phyloP scores from a whole-genome alignment of 139 green algal species.

The Tetraselmis striata region DNA sequence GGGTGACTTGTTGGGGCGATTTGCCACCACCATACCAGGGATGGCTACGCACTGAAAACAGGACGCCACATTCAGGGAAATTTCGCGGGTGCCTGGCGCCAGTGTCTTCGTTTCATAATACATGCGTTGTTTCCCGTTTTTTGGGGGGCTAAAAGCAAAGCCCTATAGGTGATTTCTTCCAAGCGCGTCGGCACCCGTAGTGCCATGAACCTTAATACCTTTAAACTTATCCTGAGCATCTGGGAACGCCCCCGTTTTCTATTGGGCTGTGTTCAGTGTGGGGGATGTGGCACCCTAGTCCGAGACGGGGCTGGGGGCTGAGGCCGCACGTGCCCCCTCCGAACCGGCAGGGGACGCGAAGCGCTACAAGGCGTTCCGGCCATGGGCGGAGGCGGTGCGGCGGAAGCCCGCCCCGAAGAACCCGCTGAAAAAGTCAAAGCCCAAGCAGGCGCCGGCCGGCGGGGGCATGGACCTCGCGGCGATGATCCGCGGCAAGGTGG shows the following conservation, averaged over 20 bases:
- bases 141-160: too few species aligned
- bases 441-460: not conserved
- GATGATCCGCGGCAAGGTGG: not conserved
- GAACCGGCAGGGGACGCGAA: slow-evolving; percentile 18
- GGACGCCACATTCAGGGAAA: too few species aligned
- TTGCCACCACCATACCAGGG: too few species aligned
- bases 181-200: not conserved
- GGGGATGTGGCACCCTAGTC: too few species aligned
- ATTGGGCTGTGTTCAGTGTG: too few species aligned
- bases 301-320: not conserved
- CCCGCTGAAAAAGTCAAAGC: slow-evolving; percentile 13
- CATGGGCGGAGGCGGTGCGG: slow-evolving; percentile 42
- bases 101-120: too few species aligned
- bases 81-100: too few species aligned
- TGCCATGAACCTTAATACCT: not conserved
- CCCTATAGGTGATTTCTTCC: too few species aligned
- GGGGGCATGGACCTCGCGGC: not conserved
- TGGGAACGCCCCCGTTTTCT: too few species aligned
- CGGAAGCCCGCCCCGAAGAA: slow-evolving; percentile 25
- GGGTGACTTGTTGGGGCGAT: too few species aligned
- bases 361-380: slow-evolving; percentile 30
- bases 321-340: not conserved
- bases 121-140: too few species aligned
- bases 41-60: too few species aligned
- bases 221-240: not conserved